phyloP scores from a whole-genome alignment of 352 stramenopile species.

The Globisporangium camurandrum region DNA sequence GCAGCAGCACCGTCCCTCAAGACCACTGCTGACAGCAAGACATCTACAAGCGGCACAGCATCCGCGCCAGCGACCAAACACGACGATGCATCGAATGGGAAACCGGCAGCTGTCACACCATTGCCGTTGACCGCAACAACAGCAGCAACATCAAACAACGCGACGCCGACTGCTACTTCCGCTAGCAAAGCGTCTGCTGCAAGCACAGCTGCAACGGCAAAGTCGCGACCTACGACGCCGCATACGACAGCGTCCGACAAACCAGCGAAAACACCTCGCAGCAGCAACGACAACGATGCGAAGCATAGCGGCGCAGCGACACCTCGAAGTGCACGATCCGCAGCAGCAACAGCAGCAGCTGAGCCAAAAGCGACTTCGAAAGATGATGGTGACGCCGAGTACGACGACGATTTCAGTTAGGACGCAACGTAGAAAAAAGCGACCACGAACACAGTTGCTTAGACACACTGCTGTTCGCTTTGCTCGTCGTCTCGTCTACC shows the following conservation, averaged over 20 bases:
- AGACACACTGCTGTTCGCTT: not conserved
- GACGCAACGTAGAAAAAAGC: constrained; percentile 11
- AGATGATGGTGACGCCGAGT: constrained; percentile 26
- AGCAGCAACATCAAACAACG: not conserved
- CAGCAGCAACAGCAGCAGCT: not conserved
- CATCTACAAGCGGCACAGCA: not conserved
- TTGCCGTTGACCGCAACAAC: not conserved
- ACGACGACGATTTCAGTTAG: constrained; percentile 33
- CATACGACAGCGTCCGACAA: not conserved
- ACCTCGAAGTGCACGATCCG: not conserved
- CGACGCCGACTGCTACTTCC: not conserved
- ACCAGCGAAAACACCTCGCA: not conserved
- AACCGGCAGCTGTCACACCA: not conserved
- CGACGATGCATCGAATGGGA: no score
- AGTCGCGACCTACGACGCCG: not conserved
- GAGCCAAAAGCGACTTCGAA: constrained; percentile 7
- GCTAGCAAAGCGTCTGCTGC: not conserved
- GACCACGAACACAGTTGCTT: not conserved
- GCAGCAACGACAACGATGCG: not conserved
- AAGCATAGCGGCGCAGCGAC: not conserved
- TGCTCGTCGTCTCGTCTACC: not conserved
- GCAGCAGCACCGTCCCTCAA: not conserved
- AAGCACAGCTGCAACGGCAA: not conserved
- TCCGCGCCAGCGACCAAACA: no score
- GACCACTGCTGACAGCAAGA: not conserved